Evolutionary conservation across 2,329 filamentous ascomycete genomes (phyloP), one percentile per base, ranked within the genome.

Genomic region (Colletotrichum sp.): DNA sequence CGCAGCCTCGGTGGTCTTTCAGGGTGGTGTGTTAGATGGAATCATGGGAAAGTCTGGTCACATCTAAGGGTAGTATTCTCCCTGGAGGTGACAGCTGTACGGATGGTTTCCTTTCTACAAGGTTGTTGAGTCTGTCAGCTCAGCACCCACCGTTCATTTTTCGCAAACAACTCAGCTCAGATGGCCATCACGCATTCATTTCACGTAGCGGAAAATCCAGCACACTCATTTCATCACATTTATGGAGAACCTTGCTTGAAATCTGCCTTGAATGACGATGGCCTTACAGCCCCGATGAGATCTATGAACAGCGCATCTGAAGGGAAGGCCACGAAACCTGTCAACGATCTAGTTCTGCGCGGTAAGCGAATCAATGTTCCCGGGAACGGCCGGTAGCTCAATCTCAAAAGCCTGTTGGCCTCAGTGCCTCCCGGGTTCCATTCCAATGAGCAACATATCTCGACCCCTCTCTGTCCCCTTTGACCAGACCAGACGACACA

Each of bases 321-420:
- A 52, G 12, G 0, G 4, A 22, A 22, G n/a, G 44, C n/a, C 10
- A 24, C n/a, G 44, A 2, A 24, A 1, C 0, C n/a, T n/a, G 9
- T 5, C n/a, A 52, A 7, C 44, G 3, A 52, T 0, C 18, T 48
- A 52, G 1, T 7, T 52, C n/a, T 52, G 44, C 10, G 44, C n/a
- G 12, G 12, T 10, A 52, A 8, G 44, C 44, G n/a, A 52, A 13
- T 13, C 4, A 2, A 10, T 22, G 6, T 48, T 22, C 44, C 1
- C 18, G 1, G 10, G 10, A 13, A 52, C 44, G n/a, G n/a, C 44
- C 0, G 6, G 2, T 52, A 52, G 10, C 4, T 8, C 44, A 2
- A 22, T 52, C 44, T 22, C 6, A 0, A 22, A 22, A 1, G 44
- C n/a, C 44, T 24, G n/a, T 52, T 13, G 44, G 10, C n/a, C n/a